Percentiles rank a stretch among this genome's conserved stretches.
Conservation (phyloP, 192 early-diverging fungal species). For the Dimargaris cristalligena region DNA sequence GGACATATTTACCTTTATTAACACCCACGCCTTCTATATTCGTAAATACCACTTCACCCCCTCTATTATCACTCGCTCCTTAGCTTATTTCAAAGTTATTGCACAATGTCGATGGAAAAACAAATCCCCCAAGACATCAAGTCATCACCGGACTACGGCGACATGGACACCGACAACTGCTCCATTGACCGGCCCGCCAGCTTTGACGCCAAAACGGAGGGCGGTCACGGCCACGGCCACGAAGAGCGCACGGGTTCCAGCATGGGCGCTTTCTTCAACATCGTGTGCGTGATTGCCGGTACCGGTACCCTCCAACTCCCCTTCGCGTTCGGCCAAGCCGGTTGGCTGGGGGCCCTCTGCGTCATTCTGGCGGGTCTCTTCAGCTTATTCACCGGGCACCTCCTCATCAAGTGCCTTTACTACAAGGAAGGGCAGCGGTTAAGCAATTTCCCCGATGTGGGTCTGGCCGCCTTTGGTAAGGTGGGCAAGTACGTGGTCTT, state of each 20-base stretch:
- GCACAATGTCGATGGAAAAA: too few relatives aligned
- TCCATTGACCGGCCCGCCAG: too few relatives aligned
- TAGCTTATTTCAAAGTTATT: too few relatives aligned
- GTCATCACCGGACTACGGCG: too few relatives aligned
- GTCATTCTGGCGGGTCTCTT: conserved; percentile 54
- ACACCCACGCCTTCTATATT: too few relatives aligned
- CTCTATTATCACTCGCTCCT: too few relatives aligned
- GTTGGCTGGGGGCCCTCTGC: conserved; percentile 60
- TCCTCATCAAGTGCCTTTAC: conserved; percentile 64
- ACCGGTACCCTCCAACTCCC: conserved; percentile 71
- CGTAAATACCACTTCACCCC: too few relatives aligned
- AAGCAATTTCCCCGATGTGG: conserved; percentile 46
- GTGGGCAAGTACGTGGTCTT: conserved; percentile 38
- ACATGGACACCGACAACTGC: too few relatives aligned
- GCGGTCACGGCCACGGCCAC: conserved; percentile 16
- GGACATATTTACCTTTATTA: too few relatives aligned
- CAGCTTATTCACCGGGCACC: conserved; percentile 51
- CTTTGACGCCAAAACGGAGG: conserved; percentile 2
- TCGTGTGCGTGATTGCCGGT: conserved; percentile 63
- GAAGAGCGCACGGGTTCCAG: conserved; percentile 21
- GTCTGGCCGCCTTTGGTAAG: conserved; percentile 43
- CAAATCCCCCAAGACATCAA: too few relatives aligned
- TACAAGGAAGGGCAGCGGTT: conserved; percentile 29
- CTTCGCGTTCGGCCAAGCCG: conserved; percentile 51
- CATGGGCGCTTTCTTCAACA: conserved; percentile 37